Evolutionary conservation across 352 stramenopile genomes (phyloP).

Genomic region (Globisporangium rhizosaccharum): DNA sequence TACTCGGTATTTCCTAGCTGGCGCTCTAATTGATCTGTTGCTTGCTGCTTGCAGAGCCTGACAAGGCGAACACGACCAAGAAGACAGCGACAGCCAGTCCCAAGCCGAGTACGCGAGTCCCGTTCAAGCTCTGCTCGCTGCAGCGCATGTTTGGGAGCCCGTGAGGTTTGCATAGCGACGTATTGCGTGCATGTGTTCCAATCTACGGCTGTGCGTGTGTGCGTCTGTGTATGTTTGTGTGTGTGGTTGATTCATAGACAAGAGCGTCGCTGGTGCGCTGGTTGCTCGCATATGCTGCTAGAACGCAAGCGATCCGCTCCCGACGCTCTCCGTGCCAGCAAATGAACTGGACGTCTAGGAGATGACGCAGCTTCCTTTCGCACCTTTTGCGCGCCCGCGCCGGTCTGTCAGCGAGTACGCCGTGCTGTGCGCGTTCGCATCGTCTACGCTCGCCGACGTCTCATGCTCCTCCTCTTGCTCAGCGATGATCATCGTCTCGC

Average conservation of each 20-base stretch:
- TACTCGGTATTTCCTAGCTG: neutral
- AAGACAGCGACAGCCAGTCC: neutral
- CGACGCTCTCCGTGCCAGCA: neutral
- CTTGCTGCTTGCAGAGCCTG: neutral
- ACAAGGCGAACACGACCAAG: neutral
- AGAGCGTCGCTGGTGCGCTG: too few species aligned
- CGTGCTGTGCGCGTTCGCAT: neutral
- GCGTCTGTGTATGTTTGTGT: too few species aligned
- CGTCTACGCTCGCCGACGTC: neutral
- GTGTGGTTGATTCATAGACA: too few species aligned
- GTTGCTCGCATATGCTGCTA: too few species aligned
- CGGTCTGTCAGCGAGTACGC: constrained; percentile 10
- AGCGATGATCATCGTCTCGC: constrained; percentile 63
- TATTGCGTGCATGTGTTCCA: neutral
- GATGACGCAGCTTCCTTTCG: constrained; percentile 18
- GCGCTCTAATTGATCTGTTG: neutral
- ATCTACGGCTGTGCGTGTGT: neutral
- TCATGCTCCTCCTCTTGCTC: constrained; percentile 51
- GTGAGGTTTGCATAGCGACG: too few species aligned
- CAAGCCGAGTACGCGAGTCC: neutral
- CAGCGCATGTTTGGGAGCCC: constrained; percentile 45
- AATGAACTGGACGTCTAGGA: constrained; percentile 8
- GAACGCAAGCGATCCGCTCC: neutral
- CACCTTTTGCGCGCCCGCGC: constrained; percentile 7
- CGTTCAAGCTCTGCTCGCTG: constrained; percentile 25